A percentile compares a stretch with the other conserved stretches of the same genome.
phyloP scores from a whole-genome alignment of 2,329 filamentous ascomycete species.

The Fusarium sp. region DNA sequence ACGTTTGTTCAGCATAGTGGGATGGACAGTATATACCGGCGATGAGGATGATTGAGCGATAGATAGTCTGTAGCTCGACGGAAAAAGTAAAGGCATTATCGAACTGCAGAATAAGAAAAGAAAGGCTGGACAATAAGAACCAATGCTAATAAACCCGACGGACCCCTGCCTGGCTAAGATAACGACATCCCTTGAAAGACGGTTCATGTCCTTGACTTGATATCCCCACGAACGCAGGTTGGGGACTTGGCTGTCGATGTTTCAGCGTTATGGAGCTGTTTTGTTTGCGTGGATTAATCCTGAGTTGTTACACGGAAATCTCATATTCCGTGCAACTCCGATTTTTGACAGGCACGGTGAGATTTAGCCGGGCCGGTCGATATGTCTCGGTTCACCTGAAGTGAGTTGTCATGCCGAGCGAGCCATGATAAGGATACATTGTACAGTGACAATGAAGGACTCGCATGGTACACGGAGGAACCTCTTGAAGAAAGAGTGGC shows the following conservation, averaged over 20 bases:
- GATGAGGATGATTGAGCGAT: not conserved
- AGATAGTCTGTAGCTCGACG: not conserved
- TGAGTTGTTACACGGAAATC: not conserved
- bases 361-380: constrained; percentile 12
- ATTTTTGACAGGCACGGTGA: constrained; percentile 8
- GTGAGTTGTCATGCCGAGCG: constrained; percentile 14
- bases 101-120: constrained; percentile 5
- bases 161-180: constrained; percentile 4
- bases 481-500: not conserved
- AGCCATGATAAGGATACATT: constrained; percentile 14
- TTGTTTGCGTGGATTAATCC: not conserved
- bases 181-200: not conserved
- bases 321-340: constrained; percentile 9
- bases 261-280: constrained; percentile 5
- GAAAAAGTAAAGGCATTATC: constrained; percentile 12
- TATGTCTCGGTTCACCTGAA: constrained; percentile 20
- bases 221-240: constrained; percentile 6
- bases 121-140: not conserved
- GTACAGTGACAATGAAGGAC: not conserved
- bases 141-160: not conserved
- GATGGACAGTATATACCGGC: not conserved
- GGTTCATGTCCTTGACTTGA: not conserved
- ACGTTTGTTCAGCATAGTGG: constrained; percentile 1
- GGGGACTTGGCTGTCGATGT: not conserved
- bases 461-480: not conserved